phyloP scores from a whole-genome alignment of 495 filamentous ascomycete species.

The Letharia columbiana region DNA sequence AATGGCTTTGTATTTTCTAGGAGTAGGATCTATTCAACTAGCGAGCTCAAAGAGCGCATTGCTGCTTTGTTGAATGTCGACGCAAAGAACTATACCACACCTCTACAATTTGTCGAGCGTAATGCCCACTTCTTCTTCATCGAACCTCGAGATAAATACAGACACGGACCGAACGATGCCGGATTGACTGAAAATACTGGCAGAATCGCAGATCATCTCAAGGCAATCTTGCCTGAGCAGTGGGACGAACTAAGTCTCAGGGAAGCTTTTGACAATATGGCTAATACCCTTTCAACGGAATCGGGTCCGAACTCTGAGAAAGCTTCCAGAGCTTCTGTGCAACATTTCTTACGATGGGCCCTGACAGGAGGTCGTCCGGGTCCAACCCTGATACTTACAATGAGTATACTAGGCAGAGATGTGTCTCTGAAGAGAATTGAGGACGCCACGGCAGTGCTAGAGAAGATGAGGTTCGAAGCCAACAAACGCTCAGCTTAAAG shows the following conservation, averaged over 20 bases:
- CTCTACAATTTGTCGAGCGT: conserved; percentile 47
- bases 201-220: conserved; percentile 24
- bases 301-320: neutral
- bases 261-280: conserved; percentile 14
- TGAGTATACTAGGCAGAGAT: conserved; percentile 55
- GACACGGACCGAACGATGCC: neutral
- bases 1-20: neutral
- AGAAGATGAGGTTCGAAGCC: conserved; percentile 1
- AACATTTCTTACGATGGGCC: conserved; percentile 60
- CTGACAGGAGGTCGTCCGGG: conserved; percentile 51
- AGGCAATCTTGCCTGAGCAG: conserved; percentile 20
- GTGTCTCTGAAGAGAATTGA: conserved; percentile 49
- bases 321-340: conserved; percentile 37
- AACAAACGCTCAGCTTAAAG: neutral
- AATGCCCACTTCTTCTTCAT: conserved; percentile 58
- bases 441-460: conserved; percentile 30
- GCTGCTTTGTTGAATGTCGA: conserved; percentile 49
- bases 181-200: conserved; percentile 18
- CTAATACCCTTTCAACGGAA: neutral
- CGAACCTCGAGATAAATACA: conserved; percentile 24
- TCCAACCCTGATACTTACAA: conserved; percentile 47
- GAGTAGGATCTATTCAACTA: conserved; percentile 29
- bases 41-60: conserved; percentile 35
- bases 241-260: conserved; percentile 16
- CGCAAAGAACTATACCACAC: conserved; percentile 51